phyloP scores from a whole-genome alignment of 2,329 filamentous ascomycete species.

The Nigrograna mackinnonii region DNA sequence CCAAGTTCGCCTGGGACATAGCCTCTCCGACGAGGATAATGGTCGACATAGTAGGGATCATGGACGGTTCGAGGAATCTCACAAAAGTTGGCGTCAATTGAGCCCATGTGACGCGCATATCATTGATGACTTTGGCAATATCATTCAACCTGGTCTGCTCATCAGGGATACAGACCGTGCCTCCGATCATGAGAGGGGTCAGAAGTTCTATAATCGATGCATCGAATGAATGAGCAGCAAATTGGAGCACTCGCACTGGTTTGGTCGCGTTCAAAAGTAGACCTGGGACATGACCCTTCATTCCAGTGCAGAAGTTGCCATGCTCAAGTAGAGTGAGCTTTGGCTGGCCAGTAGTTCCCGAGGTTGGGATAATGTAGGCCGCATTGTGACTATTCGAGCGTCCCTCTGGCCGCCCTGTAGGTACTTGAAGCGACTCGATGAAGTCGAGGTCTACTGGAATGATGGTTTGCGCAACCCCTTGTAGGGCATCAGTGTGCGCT shows the following conservation, averaged over 20 bases:
- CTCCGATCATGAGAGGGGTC: slow-evolving; percentile 21
- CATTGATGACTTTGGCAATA: slow-evolving; percentile 35
- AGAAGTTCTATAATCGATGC: slow-evolving; percentile 22
- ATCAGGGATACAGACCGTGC: slow-evolving; percentile 27
- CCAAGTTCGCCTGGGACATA: slow-evolving; percentile 23
- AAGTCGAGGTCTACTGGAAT: slow-evolving; percentile 12
- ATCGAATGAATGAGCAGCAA: slow-evolving; percentile 29
- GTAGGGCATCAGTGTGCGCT: slow-evolving; percentile 4
- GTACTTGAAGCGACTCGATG: slow-evolving; percentile 10
- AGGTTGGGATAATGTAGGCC: slow-evolving; percentile 27
- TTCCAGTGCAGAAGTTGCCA: slow-evolving; percentile 21
- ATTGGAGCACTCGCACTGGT: slow-evolving; percentile 19
- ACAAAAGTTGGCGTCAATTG: slow-evolving; percentile 27
- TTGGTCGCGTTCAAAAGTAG: slow-evolving; percentile 10
- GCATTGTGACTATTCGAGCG: slow-evolving; percentile 17
- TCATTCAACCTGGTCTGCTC: slow-evolving; percentile 50
- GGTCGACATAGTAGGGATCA: slow-evolving; percentile 40
- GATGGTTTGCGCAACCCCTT: slow-evolving; percentile 8
- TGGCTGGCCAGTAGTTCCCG: slow-evolving; percentile 24
- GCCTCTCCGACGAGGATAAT: slow-evolving; percentile 40
- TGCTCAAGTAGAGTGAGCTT: slow-evolving; percentile 25
- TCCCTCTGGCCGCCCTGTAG: slow-evolving; percentile 3
- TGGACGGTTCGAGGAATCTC: slow-evolving; percentile 32
- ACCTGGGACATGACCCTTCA: slow-evolving; percentile 15
- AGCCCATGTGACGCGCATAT: slow-evolving; percentile 19